Conservation (phyloP, 345 rosid species). For the Cardiospermum halicacabum region DNA sequence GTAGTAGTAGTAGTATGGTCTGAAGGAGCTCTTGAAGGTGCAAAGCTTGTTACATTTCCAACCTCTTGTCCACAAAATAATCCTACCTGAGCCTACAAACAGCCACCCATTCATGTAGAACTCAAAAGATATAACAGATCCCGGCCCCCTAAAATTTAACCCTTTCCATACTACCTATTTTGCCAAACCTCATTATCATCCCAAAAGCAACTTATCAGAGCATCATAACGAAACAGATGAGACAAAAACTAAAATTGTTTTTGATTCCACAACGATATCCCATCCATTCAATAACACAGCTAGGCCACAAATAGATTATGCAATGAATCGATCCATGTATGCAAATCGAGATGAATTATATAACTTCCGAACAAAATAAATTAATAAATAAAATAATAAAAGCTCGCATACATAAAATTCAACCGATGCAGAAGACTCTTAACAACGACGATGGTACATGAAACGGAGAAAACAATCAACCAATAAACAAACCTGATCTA, state of each 20-base stretch:
- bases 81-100: slow-evolving; percentile 99
- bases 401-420: not conserved
- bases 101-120: slow-evolving; percentile 72
- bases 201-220: not conserved
- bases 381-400: too few species aligned
- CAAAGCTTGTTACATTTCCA: slow-evolving; percentile 81
- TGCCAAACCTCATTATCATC: not conserved
- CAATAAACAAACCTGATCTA: not conserved
- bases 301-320: too few species aligned
- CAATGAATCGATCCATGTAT: too few species aligned
- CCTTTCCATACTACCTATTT: not conserved
- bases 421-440: too few species aligned
- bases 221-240: not conserved
- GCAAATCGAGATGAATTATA: too few species aligned
- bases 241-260: not conserved
- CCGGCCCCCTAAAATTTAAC: slow-evolving; percentile 12
- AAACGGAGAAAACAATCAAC: not conserved
- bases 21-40: slow-evolving; percentile 58
- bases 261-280: not conserved
- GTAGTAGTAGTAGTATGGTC: slow-evolving; percentile 42
- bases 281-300: too few species aligned
- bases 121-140: slow-evolving; percentile 37
- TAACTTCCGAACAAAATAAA: too few species aligned
- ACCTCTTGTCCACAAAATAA: slow-evolving; percentile 84
- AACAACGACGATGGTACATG: not conserved